phyloP scores from a whole-genome alignment of 805 yeast species.

The Debaryomyces prosopidis region DNA sequence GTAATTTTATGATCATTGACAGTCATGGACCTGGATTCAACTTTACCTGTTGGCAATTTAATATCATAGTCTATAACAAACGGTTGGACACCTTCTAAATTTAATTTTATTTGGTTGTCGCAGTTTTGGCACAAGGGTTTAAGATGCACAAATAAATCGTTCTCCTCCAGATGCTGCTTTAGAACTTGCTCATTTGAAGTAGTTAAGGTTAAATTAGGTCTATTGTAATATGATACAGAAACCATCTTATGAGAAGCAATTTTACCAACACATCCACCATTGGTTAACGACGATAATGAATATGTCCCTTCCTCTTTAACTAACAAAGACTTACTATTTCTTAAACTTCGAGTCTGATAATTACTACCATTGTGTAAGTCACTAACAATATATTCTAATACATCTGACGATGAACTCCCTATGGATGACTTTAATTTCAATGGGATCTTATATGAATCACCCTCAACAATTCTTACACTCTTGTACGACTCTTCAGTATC shows the following conservation, averaged over 20 bases:
- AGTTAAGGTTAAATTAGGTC: conserved; percentile 23
- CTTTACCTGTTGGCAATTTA: conserved; percentile 54
- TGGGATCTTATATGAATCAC: conserved; percentile 60
- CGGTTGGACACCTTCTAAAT: conserved; percentile 60
- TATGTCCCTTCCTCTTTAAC: conserved; percentile 46
- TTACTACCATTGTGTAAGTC: conserved; percentile 4
- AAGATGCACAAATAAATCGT: conserved; percentile 15
- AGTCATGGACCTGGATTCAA: conserved; percentile 34
- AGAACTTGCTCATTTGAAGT: conserved; percentile 7
- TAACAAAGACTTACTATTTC: conserved; percentile 20
- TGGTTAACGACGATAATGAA: conserved; percentile 35
- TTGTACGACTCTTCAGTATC: conserved; percentile 14
- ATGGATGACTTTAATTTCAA: conserved; percentile 34
- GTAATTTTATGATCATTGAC: conserved; percentile 26
- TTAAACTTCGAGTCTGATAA: conserved; percentile 5
- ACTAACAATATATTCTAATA: conserved; percentile 32
- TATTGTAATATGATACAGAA: conserved; percentile 20
- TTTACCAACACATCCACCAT: conserved; percentile 48
- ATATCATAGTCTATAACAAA: conserved; percentile 71
- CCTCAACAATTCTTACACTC: conserved; percentile 54
- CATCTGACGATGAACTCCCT: conserved; percentile 28
- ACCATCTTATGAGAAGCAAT: conserved; percentile 16
- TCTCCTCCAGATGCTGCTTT: conserved; percentile 25
- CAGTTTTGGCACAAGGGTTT: conserved; percentile 35
- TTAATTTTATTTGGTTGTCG: conserved; percentile 28